Evolutionary conservation across 192 early-diverging fungal species (phyloP), one percentile per base, ranked within the genome.

Genomic region (Irineochytrium annulatum): DNA sequence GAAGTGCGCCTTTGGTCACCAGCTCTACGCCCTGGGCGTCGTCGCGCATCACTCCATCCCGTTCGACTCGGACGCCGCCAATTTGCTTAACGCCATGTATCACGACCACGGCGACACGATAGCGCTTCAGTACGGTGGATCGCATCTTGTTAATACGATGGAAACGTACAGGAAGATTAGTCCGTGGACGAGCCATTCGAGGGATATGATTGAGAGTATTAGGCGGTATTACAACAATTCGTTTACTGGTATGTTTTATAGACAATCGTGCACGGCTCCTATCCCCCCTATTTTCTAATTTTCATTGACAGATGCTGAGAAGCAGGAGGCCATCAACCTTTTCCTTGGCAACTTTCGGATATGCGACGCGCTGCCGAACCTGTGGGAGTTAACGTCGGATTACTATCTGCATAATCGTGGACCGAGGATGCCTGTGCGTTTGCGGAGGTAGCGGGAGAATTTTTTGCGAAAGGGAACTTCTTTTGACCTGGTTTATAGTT

Each of bases 31-130:
- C 3, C 73, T 99, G 3, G 96, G 94, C 0, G 78, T 94, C 39
- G 83, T 97, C 37, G 63, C 75, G 19, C 74, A 85, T 30, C 91
- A 92, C 1, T 71, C 68, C 5, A 78, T 99, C 0, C 87, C 88
- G 0, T 94, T 97, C 66, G 93, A 97, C 70, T 90, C 88, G 2
- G 96, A 99, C 68, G 92, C 89, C 0, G 83, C 91, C 3, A 91
- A 93, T 65, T 84, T 96, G 37, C 83, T 99, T 33, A 96, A 92
- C 35, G 91, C 89, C 55, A 93, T 99, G 92, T 99, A 96, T 69
- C 93, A 97, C 55, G 92, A 93, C 52, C 88, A 97, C 68, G 96
- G 96, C 27, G 93, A 99, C 61, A 96, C 96, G 3, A 96, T 99
- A 52, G 78, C 78, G 19, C 41, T 80, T 34, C 76, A 84, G 72